Evolutionary conservation across 2,329 filamentous ascomycete species (phyloP).

Genomic region (Plenodomus lindquistii): DNA sequence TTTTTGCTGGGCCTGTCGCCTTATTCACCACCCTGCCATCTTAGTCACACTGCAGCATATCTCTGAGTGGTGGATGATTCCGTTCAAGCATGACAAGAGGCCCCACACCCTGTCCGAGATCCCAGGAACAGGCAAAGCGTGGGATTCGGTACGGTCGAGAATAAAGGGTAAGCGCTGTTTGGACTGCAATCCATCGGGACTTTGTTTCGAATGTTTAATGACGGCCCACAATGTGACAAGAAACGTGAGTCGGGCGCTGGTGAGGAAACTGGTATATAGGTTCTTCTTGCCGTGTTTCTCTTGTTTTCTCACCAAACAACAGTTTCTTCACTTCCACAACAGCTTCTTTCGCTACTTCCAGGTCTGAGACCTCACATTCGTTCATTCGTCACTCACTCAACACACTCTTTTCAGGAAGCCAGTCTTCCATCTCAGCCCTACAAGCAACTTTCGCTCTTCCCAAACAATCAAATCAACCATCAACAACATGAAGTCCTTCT

Average conservation of each 20-base stretch:
- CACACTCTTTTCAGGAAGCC: constrained; percentile 36
- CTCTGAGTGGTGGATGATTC: constrained; percentile 35
- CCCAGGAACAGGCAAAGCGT: constrained; percentile 14
- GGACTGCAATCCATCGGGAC: constrained; percentile 17
- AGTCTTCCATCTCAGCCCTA: constrained; percentile 35
- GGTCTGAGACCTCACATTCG: constrained; percentile 48
- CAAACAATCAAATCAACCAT: constrained; percentile 15
- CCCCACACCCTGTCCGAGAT: neutral
- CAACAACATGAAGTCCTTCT: constrained; percentile 49
- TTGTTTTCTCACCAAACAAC: constrained; percentile 18
- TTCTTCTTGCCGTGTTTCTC: constrained; percentile 2
- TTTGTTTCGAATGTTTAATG: constrained; percentile 44
- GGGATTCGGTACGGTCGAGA: constrained; percentile 19
- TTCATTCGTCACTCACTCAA: constrained; percentile 40
- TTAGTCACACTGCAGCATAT: constrained; percentile 8
- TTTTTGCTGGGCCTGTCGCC: constrained; percentile 17
- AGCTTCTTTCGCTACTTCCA: constrained; percentile 27
- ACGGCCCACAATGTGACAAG: constrained; percentile 32
- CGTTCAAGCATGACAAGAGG: neutral
- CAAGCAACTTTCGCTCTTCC: constrained; percentile 12
- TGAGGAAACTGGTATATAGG: constrained; percentile 24
- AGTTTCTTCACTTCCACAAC: constrained; percentile 27
- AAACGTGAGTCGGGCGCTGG: constrained; percentile 13
- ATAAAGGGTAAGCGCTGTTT: constrained; percentile 22
- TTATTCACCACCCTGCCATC: constrained; percentile 19